Evolutionary conservation across 139 green algal genomes (phyloP).

Genomic region (Ettlia oleoabundans): DNA sequence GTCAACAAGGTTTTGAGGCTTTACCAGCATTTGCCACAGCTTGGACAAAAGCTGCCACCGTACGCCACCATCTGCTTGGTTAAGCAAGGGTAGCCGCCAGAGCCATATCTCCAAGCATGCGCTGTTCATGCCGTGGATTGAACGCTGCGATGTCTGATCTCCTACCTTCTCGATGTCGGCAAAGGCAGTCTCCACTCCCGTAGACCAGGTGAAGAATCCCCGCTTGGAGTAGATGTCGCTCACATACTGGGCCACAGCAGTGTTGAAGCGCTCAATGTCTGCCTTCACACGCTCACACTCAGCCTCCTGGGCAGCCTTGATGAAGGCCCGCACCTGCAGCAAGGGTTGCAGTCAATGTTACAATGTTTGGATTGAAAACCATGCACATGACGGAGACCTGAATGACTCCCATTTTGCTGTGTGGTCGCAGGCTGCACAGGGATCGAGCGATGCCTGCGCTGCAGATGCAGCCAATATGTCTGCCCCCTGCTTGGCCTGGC

Average conservation of each 20-base stretch:
- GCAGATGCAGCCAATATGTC: no score
- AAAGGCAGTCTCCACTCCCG: conserved; percentile 66
- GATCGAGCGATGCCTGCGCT: no score
- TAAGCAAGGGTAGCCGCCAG: no score
- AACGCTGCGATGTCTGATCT: no score
- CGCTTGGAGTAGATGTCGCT: conserved; percentile 56
- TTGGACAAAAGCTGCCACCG: no score
- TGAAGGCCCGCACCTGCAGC: conserved; percentile 2
- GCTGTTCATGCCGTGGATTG: no score
- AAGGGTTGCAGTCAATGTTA: not conserved
- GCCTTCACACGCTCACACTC: conserved; percentile 13
- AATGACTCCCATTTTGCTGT: not conserved
- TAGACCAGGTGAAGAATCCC: conserved; percentile 74
- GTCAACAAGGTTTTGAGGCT: no score
- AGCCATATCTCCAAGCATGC: no score
- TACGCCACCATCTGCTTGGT: no score
- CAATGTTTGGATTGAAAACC: no score
- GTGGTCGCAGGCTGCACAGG: not conserved
- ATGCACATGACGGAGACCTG: no score
- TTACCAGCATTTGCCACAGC: no score
- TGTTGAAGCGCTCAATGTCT: conserved; percentile 19
- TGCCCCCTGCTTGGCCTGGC: not conserved
- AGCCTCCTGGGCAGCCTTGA: conserved; percentile 5
- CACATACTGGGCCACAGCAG: conserved; percentile 40
- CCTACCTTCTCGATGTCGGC: conserved; percentile 64